Evolutionary conservation across 352 stramenopile species (phyloP).

Genomic region (Stephanocyclus meneghinianus): DNA sequence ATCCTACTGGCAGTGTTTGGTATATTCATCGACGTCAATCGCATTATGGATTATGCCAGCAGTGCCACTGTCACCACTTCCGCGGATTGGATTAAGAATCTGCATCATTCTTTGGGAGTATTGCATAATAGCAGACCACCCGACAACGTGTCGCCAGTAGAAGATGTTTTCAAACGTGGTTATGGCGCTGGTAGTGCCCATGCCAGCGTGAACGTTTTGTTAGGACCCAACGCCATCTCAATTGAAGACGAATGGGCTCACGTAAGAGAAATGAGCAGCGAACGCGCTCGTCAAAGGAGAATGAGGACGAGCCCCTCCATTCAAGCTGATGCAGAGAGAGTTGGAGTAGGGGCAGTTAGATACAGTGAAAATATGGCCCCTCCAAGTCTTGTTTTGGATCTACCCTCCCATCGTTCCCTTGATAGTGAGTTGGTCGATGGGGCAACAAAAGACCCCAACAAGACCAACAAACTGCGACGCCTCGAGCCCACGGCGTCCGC

Average conservation of each 20-base stretch:
- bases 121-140: neutral
- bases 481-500: neutral
- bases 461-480: conserved; percentile 20
- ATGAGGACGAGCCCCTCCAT: conserved; percentile 30
- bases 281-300: conserved; percentile 27
- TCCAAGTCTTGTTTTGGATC: conserved; percentile 41
- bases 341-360: neutral
- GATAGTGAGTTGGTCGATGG: conserved; percentile 5
- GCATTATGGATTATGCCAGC: conserved; percentile 21
- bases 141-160: neutral
- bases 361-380: neutral
- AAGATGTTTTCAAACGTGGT: conserved; percentile 1
- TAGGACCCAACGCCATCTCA: conserved; percentile 13
- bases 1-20: conserved; percentile 32
- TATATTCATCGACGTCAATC: conserved; percentile 34
- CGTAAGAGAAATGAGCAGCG: conserved; percentile 21
- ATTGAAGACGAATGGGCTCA: conserved; percentile 38
- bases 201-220: neutral
- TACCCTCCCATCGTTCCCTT: conserved; percentile 45
- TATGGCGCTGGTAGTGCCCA: conserved; percentile 1
- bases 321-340: neutral
- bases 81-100: conserved; percentile 30
- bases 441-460: conserved; percentile 1
- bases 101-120: conserved; percentile 24
- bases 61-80: neutral